Evolutionary conservation across 352 stramenopile species (phyloP).

Genomic region (Sclerospora graminicola): DNA sequence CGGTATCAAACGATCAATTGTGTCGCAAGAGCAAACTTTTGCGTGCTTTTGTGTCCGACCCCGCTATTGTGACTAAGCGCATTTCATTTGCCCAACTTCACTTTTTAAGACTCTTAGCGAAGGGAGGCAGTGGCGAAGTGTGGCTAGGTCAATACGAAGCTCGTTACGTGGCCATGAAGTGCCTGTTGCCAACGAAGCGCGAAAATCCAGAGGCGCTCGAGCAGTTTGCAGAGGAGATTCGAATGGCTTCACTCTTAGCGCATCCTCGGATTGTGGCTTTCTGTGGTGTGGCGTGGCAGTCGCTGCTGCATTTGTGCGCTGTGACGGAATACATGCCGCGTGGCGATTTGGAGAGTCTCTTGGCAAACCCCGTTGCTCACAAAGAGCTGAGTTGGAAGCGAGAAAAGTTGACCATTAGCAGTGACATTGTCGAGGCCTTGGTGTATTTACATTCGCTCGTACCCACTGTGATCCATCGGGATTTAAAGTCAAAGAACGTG

Average conservation of each 20-base stretch:
- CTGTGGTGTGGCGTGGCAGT: constrained; percentile 73
- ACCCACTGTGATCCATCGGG: constrained; percentile 56
- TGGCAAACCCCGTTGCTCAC: constrained; percentile 28
- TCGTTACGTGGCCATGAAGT: constrained; percentile 73
- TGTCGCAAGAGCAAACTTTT: constrained; percentile 45
- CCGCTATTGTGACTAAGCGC: constrained; percentile 57
- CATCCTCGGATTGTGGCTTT: constrained; percentile 79
- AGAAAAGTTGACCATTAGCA: constrained; percentile 48
- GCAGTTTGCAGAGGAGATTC: constrained; percentile 75
- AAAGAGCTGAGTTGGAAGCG: constrained; percentile 39
- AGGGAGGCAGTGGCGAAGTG: constrained; percentile 71
- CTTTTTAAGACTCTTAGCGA: constrained; percentile 56
- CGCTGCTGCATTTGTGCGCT: constrained; percentile 55
- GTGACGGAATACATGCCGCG: constrained; percentile 75
- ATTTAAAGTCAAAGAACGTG: constrained; percentile 71
- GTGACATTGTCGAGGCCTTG: constrained; percentile 57
- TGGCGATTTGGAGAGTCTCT: constrained; percentile 50
- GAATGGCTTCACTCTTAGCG: constrained; percentile 61
- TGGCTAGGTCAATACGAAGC: constrained; percentile 73
- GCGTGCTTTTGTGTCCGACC: constrained; percentile 52
- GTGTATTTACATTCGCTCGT: constrained; percentile 64
- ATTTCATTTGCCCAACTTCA: constrained; percentile 69
- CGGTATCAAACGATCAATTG: constrained; percentile 57
- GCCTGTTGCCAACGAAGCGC: constrained; percentile 50
- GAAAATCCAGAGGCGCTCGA: constrained; percentile 51